Conservation (phyloP, 129 eudicot genomes). For the Tagetes erecta region DNA sequence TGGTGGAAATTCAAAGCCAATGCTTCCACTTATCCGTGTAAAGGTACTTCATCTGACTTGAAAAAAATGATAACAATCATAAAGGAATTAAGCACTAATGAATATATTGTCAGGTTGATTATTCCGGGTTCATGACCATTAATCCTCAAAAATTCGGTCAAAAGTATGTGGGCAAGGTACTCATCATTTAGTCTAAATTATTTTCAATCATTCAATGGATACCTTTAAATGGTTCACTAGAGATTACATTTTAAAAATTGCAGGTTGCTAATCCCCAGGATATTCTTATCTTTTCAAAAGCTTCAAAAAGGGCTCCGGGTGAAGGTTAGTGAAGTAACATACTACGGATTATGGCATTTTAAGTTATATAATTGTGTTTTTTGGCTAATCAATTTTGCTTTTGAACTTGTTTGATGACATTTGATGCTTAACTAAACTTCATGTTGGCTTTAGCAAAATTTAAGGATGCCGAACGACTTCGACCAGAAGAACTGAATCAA, state of each 20-base stretch:
- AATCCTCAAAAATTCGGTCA: slow-evolving; percentile 98
- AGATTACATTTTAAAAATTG: slow-evolving; percentile 20
- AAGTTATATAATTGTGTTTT: neutral
- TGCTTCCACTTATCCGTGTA: slow-evolving; percentile 90
- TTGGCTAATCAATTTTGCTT: slow-evolving; percentile 9
- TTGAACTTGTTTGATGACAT: neutral
- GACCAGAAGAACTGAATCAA: slow-evolving; percentile 97
- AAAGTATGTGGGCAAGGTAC: slow-evolving; percentile 97
- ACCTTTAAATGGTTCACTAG: slow-evolving; percentile 2
- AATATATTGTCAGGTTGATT: slow-evolving; percentile 69
- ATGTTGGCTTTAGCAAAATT: slow-evolving; percentile 53
- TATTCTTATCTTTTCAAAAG: slow-evolving; percentile 88
- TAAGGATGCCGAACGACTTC: slow-evolving; percentile 70
- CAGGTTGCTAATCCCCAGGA: slow-evolving; percentile 99
- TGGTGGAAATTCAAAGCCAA: slow-evolving; percentile 48
- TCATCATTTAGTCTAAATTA: slow-evolving; percentile 3
- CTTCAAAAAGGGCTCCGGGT: slow-evolving; percentile 54
- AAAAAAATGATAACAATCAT: slow-evolving; percentile 12
- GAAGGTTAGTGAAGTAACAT: slow-evolving; percentile 52
- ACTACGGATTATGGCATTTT: slow-evolving; percentile 4
- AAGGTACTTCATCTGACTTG: slow-evolving; percentile 53
- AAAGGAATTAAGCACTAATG: slow-evolving; percentile 13
- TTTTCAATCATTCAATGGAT: slow-evolving; percentile 7
- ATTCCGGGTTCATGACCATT: slow-evolving; percentile 95
- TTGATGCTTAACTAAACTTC: slow-evolving; percentile 15